These are phyloP conservation scores for Boletales sp. DNA, from an alignment of 768 basidiomycete species.

Conservation along the genomic window DNA sequence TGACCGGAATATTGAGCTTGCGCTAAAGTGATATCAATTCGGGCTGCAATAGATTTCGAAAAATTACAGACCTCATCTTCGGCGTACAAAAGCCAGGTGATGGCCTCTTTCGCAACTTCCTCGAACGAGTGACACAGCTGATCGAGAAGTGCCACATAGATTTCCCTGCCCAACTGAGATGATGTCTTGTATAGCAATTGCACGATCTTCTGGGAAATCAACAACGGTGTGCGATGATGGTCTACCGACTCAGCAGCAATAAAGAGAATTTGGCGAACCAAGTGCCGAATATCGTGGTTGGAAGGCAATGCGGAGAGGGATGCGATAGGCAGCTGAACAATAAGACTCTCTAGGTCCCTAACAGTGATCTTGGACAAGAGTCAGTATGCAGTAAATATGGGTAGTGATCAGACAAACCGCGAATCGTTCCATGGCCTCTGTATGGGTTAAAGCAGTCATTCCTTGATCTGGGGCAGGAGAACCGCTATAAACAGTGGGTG, in stretches of 20 bases:
- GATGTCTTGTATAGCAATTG: slow-evolving; percentile 90
- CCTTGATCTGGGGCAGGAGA: slow-evolving; percentile 62
- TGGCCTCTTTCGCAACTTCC: slow-evolving; percentile 94
- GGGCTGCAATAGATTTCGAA: neutral
- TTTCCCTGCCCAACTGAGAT: slow-evolving; percentile 83
- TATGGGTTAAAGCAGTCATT: slow-evolving; percentile 53
- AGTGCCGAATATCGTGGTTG: slow-evolving; percentile 82
- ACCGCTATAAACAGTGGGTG: slow-evolving; percentile 48
- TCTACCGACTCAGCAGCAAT: slow-evolving; percentile 79
- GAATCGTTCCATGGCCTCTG: slow-evolving; percentile 90
- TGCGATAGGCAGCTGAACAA: slow-evolving; percentile 70
- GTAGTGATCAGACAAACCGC: slow-evolving; percentile 41
- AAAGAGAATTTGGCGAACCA: slow-evolving; percentile 78
- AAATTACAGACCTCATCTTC: slow-evolving; percentile 79
- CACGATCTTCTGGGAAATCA: slow-evolving; percentile 96
- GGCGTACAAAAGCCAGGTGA: slow-evolving; percentile 93
- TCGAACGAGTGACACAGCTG: slow-evolving; percentile 86
- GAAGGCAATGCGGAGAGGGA: slow-evolving; percentile 69
- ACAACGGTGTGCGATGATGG: slow-evolving; percentile 80
- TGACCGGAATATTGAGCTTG: slow-evolving; percentile 94
- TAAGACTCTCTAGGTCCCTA: slow-evolving; percentile 75
- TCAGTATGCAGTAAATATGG: slow-evolving; percentile 3
- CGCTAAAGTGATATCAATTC: slow-evolving; percentile 48
- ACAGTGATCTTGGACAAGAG: slow-evolving; percentile 16
- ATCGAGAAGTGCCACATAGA: slow-evolving; percentile 86